These are phyloP conservation scores for Trichoderma sp. DNA, from an alignment of 2,329 filamentous ascomycete species.

Conservation along the genomic window DNA sequence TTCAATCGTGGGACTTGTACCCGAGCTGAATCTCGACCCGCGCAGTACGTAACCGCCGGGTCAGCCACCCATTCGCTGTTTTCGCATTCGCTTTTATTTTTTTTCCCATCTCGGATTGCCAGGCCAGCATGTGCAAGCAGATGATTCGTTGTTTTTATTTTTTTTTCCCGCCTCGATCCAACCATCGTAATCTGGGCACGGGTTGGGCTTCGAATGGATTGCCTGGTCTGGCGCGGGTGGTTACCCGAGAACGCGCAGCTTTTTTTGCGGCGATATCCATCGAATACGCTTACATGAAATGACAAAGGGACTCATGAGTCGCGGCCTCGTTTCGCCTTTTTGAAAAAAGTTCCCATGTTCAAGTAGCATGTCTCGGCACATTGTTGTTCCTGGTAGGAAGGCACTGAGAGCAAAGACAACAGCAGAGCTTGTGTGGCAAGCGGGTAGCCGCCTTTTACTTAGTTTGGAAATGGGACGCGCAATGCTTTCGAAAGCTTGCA, in stretches of 20 bases:
- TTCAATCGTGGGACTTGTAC: constrained; percentile 6
- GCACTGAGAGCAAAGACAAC: not conserved
- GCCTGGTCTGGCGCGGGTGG: not conserved
- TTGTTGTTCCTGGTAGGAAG: not conserved
- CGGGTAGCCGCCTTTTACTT: constrained; percentile 27
- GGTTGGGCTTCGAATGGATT: not conserved
- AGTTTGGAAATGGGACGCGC: constrained; percentile 37
- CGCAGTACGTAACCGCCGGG: constrained; percentile 14
- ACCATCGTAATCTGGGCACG: not conserved
- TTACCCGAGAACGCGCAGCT: constrained; percentile 9
- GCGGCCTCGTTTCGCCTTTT: not conserved
- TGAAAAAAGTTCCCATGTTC: not conserved
- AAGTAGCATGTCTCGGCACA: not conserved
- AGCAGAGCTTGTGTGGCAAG: constrained; percentile 15
- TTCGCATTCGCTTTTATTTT: not conserved
- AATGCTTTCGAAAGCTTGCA: constrained; percentile 36
- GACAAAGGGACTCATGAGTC: not conserved
- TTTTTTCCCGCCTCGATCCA: not conserved
- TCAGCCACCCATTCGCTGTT: constrained; percentile 7
- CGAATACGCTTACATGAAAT: not conserved
- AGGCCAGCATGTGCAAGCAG: not conserved
- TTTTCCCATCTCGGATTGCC: not conserved
- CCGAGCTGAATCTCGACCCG: not conserved
- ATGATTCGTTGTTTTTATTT: not conserved
- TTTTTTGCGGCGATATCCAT: not conserved